Conservation (phyloP, 1,139 yeast species). For the Nakaseomyces nivariensis region DNA sequence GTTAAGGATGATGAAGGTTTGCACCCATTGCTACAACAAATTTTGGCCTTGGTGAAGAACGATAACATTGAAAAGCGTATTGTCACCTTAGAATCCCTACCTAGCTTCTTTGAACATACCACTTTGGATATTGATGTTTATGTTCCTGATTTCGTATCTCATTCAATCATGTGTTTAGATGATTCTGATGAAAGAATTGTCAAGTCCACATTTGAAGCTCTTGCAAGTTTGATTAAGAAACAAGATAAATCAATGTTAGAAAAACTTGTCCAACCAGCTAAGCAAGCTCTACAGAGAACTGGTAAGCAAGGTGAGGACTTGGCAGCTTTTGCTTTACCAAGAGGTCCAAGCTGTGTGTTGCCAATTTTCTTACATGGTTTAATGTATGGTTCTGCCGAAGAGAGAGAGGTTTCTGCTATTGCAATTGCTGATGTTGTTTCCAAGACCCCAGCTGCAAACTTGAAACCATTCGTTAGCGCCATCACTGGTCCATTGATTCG, state of each 20-base stretch:
- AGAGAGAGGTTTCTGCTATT: conserved; percentile 76
- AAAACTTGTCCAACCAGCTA: conserved; percentile 65
- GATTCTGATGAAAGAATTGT: conserved; percentile 60
- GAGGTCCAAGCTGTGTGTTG: conserved; percentile 78
- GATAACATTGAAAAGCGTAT: conserved; percentile 64
- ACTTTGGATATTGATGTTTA: conserved; percentile 63
- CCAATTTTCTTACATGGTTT: conserved; percentile 93
- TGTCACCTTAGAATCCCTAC: conserved; percentile 59
- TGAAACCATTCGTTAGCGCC: conserved; percentile 83
- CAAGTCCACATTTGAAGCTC: conserved; percentile 56
- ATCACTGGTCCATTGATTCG: conserved; percentile 97
- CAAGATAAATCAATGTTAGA: conserved; percentile 72
- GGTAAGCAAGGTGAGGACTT: conserved; percentile 53
- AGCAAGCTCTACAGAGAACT: conserved; percentile 58
- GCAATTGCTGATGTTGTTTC: conserved; percentile 85
- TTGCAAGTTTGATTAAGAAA: conserved; percentile 55
- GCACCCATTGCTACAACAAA: conserved; percentile 75
- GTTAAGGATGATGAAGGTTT: conserved; percentile 73
- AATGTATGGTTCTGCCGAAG: conserved; percentile 83
- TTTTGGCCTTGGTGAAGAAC: conserved; percentile 64
- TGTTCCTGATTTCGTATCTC: conserved; percentile 63
- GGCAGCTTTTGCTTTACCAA: conserved; percentile 66
- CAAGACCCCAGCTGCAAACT: conserved; percentile 69
- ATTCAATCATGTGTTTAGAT: conserved; percentile 63
- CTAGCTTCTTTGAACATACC: conserved; percentile 58